Conservation (phyloP, 495 filamentous ascomycete species). For the Penicillium ochrochloron region DNA sequence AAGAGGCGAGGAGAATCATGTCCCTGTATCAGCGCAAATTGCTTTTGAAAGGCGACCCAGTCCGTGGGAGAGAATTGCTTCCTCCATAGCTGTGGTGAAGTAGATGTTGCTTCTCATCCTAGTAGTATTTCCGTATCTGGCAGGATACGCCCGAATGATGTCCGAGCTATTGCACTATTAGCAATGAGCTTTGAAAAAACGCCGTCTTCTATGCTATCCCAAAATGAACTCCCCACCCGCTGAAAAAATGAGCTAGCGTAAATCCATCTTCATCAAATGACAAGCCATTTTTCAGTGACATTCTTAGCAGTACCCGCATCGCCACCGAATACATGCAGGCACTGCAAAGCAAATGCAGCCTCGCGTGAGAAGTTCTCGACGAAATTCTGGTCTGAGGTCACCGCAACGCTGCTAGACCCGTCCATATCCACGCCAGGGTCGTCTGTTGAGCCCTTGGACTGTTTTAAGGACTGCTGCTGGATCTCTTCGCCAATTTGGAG, state of each 20-base stretch:
- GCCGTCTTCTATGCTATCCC: conserved; percentile 1
- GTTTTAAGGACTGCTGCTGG: conserved; percentile 26
- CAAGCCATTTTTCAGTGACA: conserved; percentile 63
- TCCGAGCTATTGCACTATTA: not conserved
- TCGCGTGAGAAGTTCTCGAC: conserved; percentile 70
- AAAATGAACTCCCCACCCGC: not conserved
- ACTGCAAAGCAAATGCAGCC: conserved; percentile 77
- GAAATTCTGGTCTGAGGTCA: conserved; percentile 22
- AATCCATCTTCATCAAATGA: conserved; percentile 42
- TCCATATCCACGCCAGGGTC: conserved; percentile 35
- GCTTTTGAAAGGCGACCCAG: not conserved
- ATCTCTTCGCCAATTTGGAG: conserved; percentile 52
- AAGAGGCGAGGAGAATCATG: not conserved
- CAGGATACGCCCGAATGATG: not conserved
- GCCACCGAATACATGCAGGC: conserved; percentile 66
- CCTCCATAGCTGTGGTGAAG: not conserved
- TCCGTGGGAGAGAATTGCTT: not conserved
- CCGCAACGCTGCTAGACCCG: conserved; percentile 22
- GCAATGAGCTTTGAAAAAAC: not conserved
- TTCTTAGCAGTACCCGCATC: conserved; percentile 58
- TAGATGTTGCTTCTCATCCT: too few species aligned
- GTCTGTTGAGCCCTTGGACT: conserved; percentile 9
- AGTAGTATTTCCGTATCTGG: not conserved
- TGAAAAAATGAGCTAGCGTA: not conserved
- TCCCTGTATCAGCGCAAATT: not conserved